Evolutionary conservation across 2,329 filamentous ascomycete genomes (phyloP), one percentile per base, ranked within the genome.

Genomic region (Rugonectria rugulosa): DNA sequence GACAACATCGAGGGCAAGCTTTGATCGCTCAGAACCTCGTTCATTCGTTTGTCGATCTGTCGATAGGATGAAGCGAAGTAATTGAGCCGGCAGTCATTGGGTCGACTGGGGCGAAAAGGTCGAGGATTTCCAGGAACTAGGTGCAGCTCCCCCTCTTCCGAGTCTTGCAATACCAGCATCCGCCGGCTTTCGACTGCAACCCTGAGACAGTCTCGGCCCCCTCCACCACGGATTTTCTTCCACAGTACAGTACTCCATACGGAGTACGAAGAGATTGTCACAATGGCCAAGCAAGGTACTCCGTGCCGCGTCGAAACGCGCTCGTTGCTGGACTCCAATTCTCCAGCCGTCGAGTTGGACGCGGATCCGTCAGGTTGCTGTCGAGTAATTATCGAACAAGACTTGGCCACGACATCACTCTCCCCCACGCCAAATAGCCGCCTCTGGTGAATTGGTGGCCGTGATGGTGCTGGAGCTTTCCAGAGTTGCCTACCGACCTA

Each of bases 21-120:
- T 46, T 57, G 62, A 64, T 67, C 64, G 62, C 65, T 63, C 60
- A 61, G 55, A 46, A 67, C 64, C 60, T 67, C 21, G 29, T 64
- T 57, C 54, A 56, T 53, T 48, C 61, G 52, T 53, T 65, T 42
- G 60, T 57, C 58, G 62, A 66, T 65, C 64, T 56, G 45, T 57
- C 55, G 38, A 56, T 44, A 46, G 56, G 36, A 51, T 56, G 45
- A 53, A 57, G 61, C 55, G 49, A 59, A 53, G 45, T 48, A 37
- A 58, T 36, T 41, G 43, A 34, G 29, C 31, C 41, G 43, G 32
- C 32, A 41, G 32, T 40, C 29, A 43, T 58, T 62, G 61, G 52
- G 44, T 59, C 47, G 54, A 59, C 62, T 59, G 56, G 32, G 58
- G 51, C 50, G 24, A 63, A 37, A 40, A 41, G 43, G 37, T 60